Percentiles rank a stretch among this genome's conserved stretches.
Evolutionary conservation across 2,329 filamentous ascomycete species (phyloP).

Genomic region (Fusarium sp.): DNA sequence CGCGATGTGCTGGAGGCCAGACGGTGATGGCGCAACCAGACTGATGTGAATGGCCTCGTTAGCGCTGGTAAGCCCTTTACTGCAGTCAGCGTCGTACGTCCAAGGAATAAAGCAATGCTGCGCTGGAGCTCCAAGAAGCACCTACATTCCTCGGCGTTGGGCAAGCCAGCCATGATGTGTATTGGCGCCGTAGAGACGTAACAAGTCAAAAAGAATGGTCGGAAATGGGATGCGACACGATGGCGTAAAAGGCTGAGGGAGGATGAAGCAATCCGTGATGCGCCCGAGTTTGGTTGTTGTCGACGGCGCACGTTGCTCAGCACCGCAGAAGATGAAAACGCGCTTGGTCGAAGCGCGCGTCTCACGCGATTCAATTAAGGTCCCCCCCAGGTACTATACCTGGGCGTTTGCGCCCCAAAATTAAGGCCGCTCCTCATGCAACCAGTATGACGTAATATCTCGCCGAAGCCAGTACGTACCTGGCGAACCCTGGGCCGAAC

Average conservation of each 20-base stretch:
- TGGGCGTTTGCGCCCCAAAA: conserved; percentile 34
- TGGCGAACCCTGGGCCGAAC: conserved; percentile 23
- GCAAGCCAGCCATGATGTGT: conserved; percentile 49
- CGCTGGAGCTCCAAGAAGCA: conserved; percentile 3
- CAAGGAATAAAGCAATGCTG: background rate
- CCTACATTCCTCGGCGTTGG: conserved; percentile 55
- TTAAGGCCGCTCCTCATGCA: conserved; percentile 24
- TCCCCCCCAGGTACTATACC: background rate
- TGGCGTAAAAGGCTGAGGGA: background rate
- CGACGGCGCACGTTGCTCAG: conserved; percentile 31
- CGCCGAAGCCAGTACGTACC: conserved; percentile 27
- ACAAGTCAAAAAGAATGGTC: background rate
- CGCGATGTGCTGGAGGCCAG: conserved; percentile 70
- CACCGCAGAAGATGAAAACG: conserved; percentile 24
- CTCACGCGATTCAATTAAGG: conserved; percentile 43
- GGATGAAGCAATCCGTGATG: conserved; percentile 17
- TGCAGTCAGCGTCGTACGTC: conserved; percentile 35
- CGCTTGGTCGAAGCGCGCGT: conserved; percentile 23
- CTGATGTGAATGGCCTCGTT: conserved; percentile 76
- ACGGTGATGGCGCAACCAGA: conserved; percentile 66
- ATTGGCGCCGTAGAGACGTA: background rate
- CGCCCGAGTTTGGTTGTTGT: conserved; percentile 18
- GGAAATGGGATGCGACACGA: conserved; percentile 13
- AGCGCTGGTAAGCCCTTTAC: conserved; percentile 71
- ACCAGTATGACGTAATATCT: conserved; percentile 44